A percentile compares a stretch with the other conserved stretches of the same genome.
phyloP scores from a whole-genome alignment of 352 stramenopile genomes.

The Globisporangium emineosum region DNA sequence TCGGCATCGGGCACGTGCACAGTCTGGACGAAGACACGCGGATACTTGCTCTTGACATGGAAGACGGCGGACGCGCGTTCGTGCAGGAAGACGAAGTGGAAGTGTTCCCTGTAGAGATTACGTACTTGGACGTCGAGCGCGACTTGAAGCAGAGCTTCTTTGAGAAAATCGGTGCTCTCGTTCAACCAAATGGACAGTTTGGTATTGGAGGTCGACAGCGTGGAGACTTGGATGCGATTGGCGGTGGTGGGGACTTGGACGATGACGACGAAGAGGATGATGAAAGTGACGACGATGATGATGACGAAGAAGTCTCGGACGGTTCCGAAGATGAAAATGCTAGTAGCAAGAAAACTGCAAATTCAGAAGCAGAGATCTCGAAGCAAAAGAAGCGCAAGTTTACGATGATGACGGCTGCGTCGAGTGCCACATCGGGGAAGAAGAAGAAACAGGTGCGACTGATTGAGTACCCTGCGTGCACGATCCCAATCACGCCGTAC shows the following conservation, averaged over 20 bases:
- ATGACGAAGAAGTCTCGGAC: slow-evolving; percentile 19
- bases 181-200: slow-evolving; percentile 46
- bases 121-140: slow-evolving; percentile 51
- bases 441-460: slow-evolving; percentile 55
- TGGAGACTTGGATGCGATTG: slow-evolving; percentile 21
- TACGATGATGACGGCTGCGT: slow-evolving; percentile 41
- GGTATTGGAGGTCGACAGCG: slow-evolving; percentile 19
- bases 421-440: slow-evolving; percentile 14
- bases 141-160: slow-evolving; percentile 63
- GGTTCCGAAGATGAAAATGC: not conserved
- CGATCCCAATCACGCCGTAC: slow-evolving; percentile 60
- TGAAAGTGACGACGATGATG: slow-evolving; percentile 26
- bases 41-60: slow-evolving; percentile 44
- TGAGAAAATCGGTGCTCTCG: slow-evolving; percentile 62
- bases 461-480: slow-evolving; percentile 69
- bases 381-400: slow-evolving; percentile 61
- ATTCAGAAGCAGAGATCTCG: not conserved
- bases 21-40: slow-evolving; percentile 38
- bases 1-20: slow-evolving; percentile 41
- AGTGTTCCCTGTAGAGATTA: slow-evolving; percentile 47
- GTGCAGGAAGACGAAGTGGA: slow-evolving; percentile 61
- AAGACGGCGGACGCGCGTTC: slow-evolving; percentile 37
- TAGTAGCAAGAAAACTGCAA: not conserved
- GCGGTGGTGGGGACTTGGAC: slow-evolving; percentile 23
- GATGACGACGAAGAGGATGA: slow-evolving; percentile 28